Percentiles rank a stretch among this genome's conserved stretches.
Evolutionary conservation across 352 stramenopile species (phyloP).

Genomic region (Phytophthora sansomeana): DNA sequence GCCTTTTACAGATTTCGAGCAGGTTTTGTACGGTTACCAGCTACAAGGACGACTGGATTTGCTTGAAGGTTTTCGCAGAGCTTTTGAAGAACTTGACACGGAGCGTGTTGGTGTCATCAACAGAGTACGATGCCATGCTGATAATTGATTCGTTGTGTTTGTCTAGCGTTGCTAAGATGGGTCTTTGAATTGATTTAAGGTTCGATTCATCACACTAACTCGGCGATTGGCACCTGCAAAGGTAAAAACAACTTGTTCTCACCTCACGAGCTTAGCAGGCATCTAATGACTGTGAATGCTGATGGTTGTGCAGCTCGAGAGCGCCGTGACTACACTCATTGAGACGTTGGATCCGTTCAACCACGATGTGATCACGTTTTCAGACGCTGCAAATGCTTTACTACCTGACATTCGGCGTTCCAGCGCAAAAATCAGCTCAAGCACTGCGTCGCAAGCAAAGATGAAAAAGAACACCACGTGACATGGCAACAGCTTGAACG

Average conservation of each 20-base stretch:
- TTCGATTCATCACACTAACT: slow-evolving; percentile 47
- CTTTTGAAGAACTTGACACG: slow-evolving; percentile 58
- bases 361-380: slow-evolving; percentile 84
- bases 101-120: slow-evolving; percentile 70
- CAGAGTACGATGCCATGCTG: slow-evolving; percentile 26
- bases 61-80: slow-evolving; percentile 58
- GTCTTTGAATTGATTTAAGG: slow-evolving; percentile 21
- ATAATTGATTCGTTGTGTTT: not conserved
- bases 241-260: slow-evolving; percentile 18
- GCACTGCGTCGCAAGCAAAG: slow-evolving; percentile 25
- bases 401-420: slow-evolving; percentile 42
- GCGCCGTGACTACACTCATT: slow-evolving; percentile 50
- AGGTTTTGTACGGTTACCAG: slow-evolving; percentile 79
- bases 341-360: slow-evolving; percentile 67
- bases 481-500: not conserved
- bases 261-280: too few species aligned
- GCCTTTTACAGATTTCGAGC: slow-evolving; percentile 69
- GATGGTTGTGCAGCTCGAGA: slow-evolving; percentile 36
- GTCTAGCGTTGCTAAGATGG: not conserved
- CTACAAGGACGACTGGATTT: slow-evolving; percentile 69
- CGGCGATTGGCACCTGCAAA: slow-evolving; percentile 49
- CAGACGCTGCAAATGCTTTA: slow-evolving; percentile 54
- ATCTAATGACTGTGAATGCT: not conserved
- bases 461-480: slow-evolving; percentile 16
- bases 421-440: slow-evolving; percentile 14